phyloP scores from a whole-genome alignment of 2,329 filamentous ascomycete genomes.

The Paraconiothyrium sp. region DNA sequence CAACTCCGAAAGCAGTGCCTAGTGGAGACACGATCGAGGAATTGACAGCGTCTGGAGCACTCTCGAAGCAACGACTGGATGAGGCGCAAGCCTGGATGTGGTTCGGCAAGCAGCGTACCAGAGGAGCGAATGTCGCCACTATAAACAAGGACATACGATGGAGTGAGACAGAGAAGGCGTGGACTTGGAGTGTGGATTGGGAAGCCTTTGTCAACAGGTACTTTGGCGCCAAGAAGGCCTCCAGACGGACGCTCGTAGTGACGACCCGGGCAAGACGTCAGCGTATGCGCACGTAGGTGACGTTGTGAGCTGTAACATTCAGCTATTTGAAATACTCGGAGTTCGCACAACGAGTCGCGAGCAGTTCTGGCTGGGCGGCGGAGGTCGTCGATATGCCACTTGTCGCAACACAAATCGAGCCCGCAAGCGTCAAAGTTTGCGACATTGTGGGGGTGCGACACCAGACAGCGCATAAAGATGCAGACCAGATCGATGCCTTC shows the following conservation, averaged over 20 bases:
- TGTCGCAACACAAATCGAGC: not conserved
- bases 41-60: constrained; percentile 18
- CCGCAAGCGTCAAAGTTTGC: not conserved
- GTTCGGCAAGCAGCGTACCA: constrained; percentile 24
- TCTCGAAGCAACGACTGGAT: constrained; percentile 29
- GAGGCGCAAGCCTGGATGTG: constrained; percentile 31
- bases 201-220: constrained; percentile 27
- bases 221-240: constrained; percentile 26
- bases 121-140: constrained; percentile 22
- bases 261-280: not conserved
- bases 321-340: not conserved
- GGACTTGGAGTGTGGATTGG: constrained; percentile 35
- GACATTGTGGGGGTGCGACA: not conserved
- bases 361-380: not conserved
- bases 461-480: constrained; percentile 6
- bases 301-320: not conserved
- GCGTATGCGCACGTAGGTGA: not conserved
- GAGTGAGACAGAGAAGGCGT: constrained; percentile 28
- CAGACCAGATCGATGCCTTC: constrained; percentile 9
- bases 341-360: not conserved
- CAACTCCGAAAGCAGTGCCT: constrained; percentile 21
- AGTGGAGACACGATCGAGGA: constrained; percentile 24
- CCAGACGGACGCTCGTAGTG: constrained; percentile 1
- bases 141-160: constrained; percentile 25
- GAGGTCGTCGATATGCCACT: not conserved